These are phyloP conservation scores for Hymenotorrendiella dingleyae DNA, from an alignment of 2,329 filamentous ascomycete species.

Conservation along the genomic window DNA sequence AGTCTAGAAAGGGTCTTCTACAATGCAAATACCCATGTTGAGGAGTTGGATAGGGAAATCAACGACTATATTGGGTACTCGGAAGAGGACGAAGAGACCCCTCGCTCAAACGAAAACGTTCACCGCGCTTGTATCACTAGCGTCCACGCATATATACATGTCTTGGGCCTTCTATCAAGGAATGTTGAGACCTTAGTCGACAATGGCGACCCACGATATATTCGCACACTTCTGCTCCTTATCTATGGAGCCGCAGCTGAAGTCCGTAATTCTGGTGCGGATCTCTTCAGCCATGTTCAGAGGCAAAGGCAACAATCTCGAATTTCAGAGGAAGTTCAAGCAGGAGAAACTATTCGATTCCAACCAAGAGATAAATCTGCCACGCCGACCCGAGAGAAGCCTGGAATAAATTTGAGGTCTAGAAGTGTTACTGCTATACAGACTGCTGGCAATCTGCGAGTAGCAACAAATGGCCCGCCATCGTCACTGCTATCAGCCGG, in stretches of 20 bases:
- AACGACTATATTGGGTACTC: conserved; percentile 51
- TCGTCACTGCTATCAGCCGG: conserved; percentile 45
- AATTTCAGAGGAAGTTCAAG: conserved; percentile 10
- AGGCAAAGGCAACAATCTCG: conserved; percentile 8
- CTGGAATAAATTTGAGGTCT: conserved; percentile 30
- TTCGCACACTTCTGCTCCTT: conserved; percentile 56
- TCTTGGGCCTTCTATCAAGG: conserved; percentile 53
- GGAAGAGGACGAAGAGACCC: conserved; percentile 43
- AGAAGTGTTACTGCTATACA: conserved; percentile 31
- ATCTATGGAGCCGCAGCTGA: conserved; percentile 65
- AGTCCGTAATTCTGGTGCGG: conserved; percentile 39
- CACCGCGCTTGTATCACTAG: conserved; percentile 58
- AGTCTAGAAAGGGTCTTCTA: conserved; percentile 63
- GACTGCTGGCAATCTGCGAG: conserved; percentile 37
- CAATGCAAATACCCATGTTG: conserved; percentile 60
- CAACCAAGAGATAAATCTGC: conserved; percentile 47
- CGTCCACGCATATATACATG: conserved; percentile 59
- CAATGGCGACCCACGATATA: conserved; percentile 61
- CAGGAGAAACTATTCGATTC: conserved; percentile 43
- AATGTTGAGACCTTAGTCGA: conserved; percentile 61
- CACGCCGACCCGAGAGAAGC: conserved; percentile 47
- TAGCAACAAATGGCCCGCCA: conserved; percentile 48
- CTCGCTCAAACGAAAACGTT: conserved; percentile 56
- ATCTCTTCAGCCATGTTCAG: conserved; percentile 18
- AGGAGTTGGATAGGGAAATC: conserved; percentile 59